phyloP scores from a whole-genome alignment of 257 asterid species.

The Nicotiana paniculata region DNA sequence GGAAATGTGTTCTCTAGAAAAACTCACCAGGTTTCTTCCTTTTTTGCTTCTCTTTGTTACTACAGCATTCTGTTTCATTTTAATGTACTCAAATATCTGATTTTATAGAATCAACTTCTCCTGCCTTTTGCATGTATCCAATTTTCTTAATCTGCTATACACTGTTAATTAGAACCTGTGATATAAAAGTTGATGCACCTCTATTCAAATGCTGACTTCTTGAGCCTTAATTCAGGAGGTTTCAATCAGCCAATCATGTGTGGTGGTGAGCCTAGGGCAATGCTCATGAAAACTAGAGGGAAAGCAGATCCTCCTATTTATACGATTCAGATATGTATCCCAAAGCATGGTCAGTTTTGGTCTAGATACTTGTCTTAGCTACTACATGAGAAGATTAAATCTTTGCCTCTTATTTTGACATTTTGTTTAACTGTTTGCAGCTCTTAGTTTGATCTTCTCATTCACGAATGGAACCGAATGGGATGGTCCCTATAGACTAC shows the following conservation, averaged over 20 bases:
- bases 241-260: constrained; percentile 97
- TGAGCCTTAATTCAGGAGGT: constrained; percentile 46
- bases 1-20: neutral
- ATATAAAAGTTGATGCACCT: too few relatives aligned
- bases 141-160: neutral
- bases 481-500: constrained; percentile 84
- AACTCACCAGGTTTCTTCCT: neutral
- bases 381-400: neutral
- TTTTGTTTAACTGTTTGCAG: constrained; percentile 32
- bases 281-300: constrained; percentile 69
- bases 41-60: neutral
- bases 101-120: too few relatives aligned
- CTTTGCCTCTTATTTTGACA: neutral
- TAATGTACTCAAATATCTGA: too few relatives aligned
- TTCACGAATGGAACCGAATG: constrained; percentile 79
- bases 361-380: neutral
- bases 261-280: constrained; percentile 86
- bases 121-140: neutral
- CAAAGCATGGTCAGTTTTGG: constrained; percentile 60
- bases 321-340: constrained; percentile 79
- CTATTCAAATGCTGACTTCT: neutral
- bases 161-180: neutral
- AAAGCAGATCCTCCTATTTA: constrained; percentile 68
- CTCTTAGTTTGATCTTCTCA: constrained; percentile 73
- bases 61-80: too few relatives aligned